These are phyloP conservation scores for Daldinia sp. DNA, from an alignment of 2,329 filamentous ascomycete genomes.

Conservation along the genomic window DNA sequence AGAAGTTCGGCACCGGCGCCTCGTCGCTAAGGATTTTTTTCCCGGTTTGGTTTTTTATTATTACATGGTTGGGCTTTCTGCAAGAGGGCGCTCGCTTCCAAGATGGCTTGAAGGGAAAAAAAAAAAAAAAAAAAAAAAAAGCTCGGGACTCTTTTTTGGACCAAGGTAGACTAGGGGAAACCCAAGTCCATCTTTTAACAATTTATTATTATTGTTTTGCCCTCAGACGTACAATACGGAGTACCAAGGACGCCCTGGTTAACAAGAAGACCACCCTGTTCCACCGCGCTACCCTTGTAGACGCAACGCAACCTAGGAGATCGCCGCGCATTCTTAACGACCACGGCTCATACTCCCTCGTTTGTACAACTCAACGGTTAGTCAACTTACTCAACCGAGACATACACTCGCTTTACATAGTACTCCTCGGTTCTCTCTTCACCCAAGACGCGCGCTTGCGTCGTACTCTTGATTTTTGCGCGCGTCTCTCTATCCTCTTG, in stretches of 20 bases:
- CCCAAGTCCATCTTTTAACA: slow-evolving; percentile 23
- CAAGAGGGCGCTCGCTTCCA: slow-evolving; percentile 29
- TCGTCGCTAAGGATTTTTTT: slow-evolving; percentile 13
- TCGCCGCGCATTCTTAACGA: slow-evolving; percentile 38
- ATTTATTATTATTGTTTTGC: slow-evolving; percentile 27
- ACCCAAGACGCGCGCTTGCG: slow-evolving; percentile 51
- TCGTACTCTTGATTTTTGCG: slow-evolving; percentile 40
- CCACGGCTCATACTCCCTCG: slow-evolving; percentile 37
- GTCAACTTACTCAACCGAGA: slow-evolving; percentile 39
- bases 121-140: no score
- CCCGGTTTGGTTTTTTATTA: slow-evolving; percentile 2
- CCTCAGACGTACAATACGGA: slow-evolving; percentile 25
- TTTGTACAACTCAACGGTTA: slow-evolving; percentile 42
- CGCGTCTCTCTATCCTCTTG: slow-evolving; percentile 45
- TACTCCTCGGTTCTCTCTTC: slow-evolving; percentile 37
- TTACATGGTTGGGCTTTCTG: slow-evolving; percentile 15
- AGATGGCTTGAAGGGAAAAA: slow-evolving; percentile 23
- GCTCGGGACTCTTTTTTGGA: slow-evolving; percentile 22
- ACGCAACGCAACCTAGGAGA: slow-evolving; percentile 45
- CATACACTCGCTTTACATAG: slow-evolving; percentile 41
- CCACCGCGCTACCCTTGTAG: slow-evolving; percentile 38
- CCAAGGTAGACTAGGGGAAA: slow-evolving; percentile 27
- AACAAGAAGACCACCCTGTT: slow-evolving; percentile 33
- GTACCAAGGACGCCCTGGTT: slow-evolving; percentile 33
- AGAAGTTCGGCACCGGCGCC: slow-evolving; percentile 22